Evolutionary conservation across 208 protist genomes (phyloP).

Genomic region (Leishmania aethiopica): DNA sequence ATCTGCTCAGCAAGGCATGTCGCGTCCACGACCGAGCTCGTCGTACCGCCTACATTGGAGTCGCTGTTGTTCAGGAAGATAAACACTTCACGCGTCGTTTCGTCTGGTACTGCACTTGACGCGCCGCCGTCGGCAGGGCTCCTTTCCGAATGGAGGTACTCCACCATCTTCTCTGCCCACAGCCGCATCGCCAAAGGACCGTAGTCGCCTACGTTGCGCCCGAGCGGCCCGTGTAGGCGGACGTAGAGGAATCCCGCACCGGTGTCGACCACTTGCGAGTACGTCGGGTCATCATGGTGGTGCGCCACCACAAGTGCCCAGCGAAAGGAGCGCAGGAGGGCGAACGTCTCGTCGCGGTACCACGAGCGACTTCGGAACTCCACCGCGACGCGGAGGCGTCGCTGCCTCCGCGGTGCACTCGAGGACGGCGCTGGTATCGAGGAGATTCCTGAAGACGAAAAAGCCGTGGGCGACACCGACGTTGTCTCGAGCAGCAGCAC

Average conservation of each 20-base stretch:
- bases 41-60: slow-evolving; percentile 65
- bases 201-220: slow-evolving; percentile 67
- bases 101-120: background rate
- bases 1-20: slow-evolving; percentile 60
- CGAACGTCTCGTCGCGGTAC: slow-evolving; percentile 55
- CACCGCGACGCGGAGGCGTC: slow-evolving; percentile 62
- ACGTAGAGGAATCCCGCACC: slow-evolving; percentile 73
- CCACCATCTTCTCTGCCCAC: slow-evolving; percentile 67
- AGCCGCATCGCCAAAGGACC: slow-evolving; percentile 47
- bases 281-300: slow-evolving; percentile 53
- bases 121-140: background rate
- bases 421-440: background rate
- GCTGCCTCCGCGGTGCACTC: background rate
- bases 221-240: slow-evolving; percentile 65
- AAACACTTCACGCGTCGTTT: slow-evolving; percentile 53
- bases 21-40: slow-evolving; percentile 79
- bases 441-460: background rate
- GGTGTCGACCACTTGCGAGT: slow-evolving; percentile 57
- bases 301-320: slow-evolving; percentile 77
- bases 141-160: slow-evolving; percentile 30
- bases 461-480: background rate
- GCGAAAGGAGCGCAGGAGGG: slow-evolving; percentile 47
- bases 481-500: slow-evolving; percentile 8
- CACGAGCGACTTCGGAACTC: slow-evolving; percentile 75
- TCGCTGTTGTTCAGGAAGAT: slow-evolving; percentile 85